Evolutionary conservation across 441 rosid genomes (phyloP).

Genomic region (Gossypium trilobum): DNA sequence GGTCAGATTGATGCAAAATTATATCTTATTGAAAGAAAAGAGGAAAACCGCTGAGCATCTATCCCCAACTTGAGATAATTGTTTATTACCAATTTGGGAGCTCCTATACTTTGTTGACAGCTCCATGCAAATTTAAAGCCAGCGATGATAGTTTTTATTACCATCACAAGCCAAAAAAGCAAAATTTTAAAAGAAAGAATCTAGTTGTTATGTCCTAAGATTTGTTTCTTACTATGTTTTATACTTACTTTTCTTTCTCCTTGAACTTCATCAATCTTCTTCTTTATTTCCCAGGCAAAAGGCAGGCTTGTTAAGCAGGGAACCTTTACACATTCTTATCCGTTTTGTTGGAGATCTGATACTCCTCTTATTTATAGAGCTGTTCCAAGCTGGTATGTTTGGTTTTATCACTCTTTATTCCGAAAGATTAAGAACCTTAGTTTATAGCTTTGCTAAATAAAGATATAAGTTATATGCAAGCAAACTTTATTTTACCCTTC

Average conservation of each 20-base stretch:
- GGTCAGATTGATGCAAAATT: constrained; percentile 32
- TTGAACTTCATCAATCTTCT: constrained; percentile 7
- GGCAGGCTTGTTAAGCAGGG: constrained; percentile 92
- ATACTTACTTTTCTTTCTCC: constrained; percentile 4
- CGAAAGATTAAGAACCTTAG: background rate
- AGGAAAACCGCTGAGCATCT: background rate
- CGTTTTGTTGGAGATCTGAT: constrained; percentile 94
- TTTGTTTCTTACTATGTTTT: background rate
- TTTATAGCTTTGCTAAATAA: background rate
- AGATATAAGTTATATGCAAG: background rate
- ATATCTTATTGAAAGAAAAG: background rate
- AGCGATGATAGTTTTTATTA: background rate
- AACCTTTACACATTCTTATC: constrained; percentile 74
- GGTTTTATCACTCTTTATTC: background rate
- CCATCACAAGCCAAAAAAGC: background rate
- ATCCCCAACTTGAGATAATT: background rate
- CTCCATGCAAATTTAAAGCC: background rate
- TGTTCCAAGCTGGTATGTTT: constrained; percentile 87
- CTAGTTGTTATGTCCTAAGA: background rate
- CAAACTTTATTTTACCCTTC: background rate
- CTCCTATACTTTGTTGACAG: background rate
- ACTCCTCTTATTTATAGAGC: constrained; percentile 97
- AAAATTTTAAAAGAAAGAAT: background rate
- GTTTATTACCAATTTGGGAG: background rate
- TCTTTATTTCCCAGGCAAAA: constrained; percentile 53